Evolutionary conservation across 73 alveolate species (phyloP).

Genomic region (Blepharisma stoltei): DNA sequence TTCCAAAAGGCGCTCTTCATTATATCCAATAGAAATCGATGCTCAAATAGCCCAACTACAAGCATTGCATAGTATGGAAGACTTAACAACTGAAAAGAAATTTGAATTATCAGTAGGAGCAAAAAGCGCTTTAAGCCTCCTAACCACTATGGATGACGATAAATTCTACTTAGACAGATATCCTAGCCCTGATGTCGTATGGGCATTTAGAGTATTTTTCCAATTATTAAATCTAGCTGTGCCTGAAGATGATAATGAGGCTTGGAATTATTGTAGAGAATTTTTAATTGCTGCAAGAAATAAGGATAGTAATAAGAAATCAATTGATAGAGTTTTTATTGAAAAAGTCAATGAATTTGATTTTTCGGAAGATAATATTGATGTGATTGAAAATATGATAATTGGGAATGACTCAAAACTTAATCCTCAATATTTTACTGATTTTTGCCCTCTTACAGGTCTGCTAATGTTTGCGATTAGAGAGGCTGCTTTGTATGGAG

Average conservation of each 20-base stretch:
- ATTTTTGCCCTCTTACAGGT: constrained; percentile 10
- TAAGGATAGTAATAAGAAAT: not conserved
- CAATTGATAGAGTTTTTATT: constrained; percentile 19
- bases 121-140: constrained; percentile 22
- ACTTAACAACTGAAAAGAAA: not conserved
- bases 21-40: not conserved
- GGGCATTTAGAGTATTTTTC: constrained; percentile 18
- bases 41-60: not conserved
- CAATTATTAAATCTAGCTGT: not conserved
- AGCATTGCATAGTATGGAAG: not conserved
- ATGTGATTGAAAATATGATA: not conserved
- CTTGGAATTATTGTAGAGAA: constrained; percentile 22
- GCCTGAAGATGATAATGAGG: constrained; percentile 26
- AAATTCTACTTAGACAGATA: not conserved
- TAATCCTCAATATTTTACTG: constrained; percentile 15
- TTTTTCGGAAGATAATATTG: constrained; percentile 12
- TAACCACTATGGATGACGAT: constrained; percentile 21
- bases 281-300: constrained; percentile 6
- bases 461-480: constrained; percentile 22
- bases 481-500: constrained; percentile 24
- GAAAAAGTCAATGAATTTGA: not conserved
- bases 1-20: no score
- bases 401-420: not conserved
- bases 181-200: not conserved
- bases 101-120: constrained; percentile 28